Percentiles rank a stretch among this genome's conserved stretches.
phyloP scores from a whole-genome alignment of 208 protist genomes.

The Leishmania arabica region DNA sequence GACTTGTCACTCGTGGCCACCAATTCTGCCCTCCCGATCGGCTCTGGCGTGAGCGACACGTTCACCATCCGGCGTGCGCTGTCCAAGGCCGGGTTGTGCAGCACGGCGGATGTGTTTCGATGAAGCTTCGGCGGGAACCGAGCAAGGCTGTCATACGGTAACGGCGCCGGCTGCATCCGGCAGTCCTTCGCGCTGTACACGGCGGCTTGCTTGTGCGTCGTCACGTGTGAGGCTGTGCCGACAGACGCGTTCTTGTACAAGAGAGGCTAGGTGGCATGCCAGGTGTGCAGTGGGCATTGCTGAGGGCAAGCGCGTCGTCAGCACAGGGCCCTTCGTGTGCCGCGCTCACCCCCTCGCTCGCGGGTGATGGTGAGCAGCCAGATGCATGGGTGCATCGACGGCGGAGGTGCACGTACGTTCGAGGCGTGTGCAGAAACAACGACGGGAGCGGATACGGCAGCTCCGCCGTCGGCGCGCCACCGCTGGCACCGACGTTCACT shows the following conservation, averaged over 20 bases:
- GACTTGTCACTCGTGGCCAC: background rate
- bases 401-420: slow-evolving; percentile 14
- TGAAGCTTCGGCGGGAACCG: slow-evolving; percentile 11
- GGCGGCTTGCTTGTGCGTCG: no score
- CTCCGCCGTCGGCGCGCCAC: slow-evolving; percentile 11
- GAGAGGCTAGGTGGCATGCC: background rate
- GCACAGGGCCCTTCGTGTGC: background rate
- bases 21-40: background rate
- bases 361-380: no score
- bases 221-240: background rate
- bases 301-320: background rate
- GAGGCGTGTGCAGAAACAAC: slow-evolving; percentile 52
- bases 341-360: background rate
- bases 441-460: slow-evolving; percentile 47
- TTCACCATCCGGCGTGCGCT: slow-evolving; percentile 16
- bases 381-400: no score
- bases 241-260: slow-evolving; percentile 8
- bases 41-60: slow-evolving; percentile 9
- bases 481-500: background rate
- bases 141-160: slow-evolving; percentile 25
- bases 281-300: slow-evolving; percentile 18
- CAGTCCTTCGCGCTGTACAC: background rate
- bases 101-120: background rate
- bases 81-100: background rate
- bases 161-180: slow-evolving; percentile 39